Conservation (phyloP, 192 early-diverging fungal species). For the Linnemannia exigua region DNA sequence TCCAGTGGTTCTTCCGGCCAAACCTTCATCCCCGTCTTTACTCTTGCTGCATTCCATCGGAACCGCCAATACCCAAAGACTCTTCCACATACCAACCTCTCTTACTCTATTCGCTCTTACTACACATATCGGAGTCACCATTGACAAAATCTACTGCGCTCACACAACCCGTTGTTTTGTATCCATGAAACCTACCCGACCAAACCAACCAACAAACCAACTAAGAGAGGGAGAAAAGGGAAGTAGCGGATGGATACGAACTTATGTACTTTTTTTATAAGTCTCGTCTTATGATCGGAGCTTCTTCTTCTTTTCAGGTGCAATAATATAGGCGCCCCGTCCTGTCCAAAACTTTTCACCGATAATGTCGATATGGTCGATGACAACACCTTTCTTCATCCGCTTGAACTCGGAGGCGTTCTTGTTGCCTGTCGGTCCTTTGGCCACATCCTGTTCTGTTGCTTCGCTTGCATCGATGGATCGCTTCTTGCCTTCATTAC, state of each 20-base stretch:
- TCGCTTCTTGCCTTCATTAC: constrained; percentile 7
- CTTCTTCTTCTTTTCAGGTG: constrained; percentile 51
- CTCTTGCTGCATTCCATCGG: background rate
- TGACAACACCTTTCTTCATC: constrained; percentile 66
- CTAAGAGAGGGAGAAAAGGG: background rate
- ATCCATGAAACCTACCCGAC: background rate
- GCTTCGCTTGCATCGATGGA: background rate
- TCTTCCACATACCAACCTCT: background rate
- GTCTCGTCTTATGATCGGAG: background rate
- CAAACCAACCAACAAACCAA: background rate
- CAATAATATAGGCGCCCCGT: constrained; percentile 53
- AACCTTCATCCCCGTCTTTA: no score
- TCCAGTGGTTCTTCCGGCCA: no score
- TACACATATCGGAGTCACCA: background rate
- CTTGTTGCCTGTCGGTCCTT: constrained; percentile 28
- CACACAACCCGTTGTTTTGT: background rate
- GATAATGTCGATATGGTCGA: constrained; percentile 82
- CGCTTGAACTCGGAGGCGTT: constrained; percentile 54
- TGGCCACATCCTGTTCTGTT: constrained; percentile 19
- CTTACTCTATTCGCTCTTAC: background rate
- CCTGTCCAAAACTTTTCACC: constrained; percentile 79
- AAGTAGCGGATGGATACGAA: background rate
- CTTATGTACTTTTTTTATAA: constrained; percentile 10
- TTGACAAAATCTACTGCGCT: background rate
- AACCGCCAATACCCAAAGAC: background rate